Conservation (phyloP, 345 rosid species). For the Boechera divaricarpa region DNA sequence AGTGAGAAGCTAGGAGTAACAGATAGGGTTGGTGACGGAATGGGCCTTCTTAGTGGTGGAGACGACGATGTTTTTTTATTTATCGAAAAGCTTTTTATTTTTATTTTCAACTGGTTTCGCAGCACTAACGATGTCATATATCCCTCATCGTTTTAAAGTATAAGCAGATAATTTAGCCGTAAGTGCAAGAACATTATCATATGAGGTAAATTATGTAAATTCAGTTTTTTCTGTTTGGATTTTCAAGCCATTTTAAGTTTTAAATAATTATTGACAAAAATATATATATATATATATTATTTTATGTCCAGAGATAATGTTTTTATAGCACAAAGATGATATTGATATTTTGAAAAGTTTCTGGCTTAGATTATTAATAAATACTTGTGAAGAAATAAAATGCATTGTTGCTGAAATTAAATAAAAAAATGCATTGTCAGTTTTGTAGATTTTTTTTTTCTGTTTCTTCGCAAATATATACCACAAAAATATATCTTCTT, state of each 20-base stretch:
- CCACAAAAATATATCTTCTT: background rate
- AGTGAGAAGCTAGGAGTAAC: background rate
- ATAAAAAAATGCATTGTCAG: background rate
- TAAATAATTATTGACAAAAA: too few relatives aligned
- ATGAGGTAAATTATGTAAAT: too few relatives aligned
- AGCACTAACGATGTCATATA: too few relatives aligned
- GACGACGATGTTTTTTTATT: conserved; percentile 11
- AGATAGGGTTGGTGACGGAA: conserved; percentile 34
- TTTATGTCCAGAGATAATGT: too few relatives aligned
- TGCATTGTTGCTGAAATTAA: too few relatives aligned
- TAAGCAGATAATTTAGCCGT: too few relatives aligned
- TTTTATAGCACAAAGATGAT: background rate
- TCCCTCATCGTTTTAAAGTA: too few relatives aligned
- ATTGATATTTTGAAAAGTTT: background rate
- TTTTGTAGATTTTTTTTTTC: background rate
- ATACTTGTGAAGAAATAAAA: background rate
- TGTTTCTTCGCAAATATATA: background rate
- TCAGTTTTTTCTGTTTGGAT: too few relatives aligned
- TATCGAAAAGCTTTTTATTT: background rate
- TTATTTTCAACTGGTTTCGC: background rate
- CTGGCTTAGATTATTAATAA: background rate
- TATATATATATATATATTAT: too few relatives aligned
- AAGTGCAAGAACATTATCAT: too few relatives aligned
- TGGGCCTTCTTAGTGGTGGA: conserved; percentile 42
- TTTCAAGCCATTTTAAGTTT: too few relatives aligned